These are phyloP conservation scores for Hypoxylon cercidicola DNA, from an alignment of 495 filamentous ascomycete genomes.

Conservation along the genomic window DNA sequence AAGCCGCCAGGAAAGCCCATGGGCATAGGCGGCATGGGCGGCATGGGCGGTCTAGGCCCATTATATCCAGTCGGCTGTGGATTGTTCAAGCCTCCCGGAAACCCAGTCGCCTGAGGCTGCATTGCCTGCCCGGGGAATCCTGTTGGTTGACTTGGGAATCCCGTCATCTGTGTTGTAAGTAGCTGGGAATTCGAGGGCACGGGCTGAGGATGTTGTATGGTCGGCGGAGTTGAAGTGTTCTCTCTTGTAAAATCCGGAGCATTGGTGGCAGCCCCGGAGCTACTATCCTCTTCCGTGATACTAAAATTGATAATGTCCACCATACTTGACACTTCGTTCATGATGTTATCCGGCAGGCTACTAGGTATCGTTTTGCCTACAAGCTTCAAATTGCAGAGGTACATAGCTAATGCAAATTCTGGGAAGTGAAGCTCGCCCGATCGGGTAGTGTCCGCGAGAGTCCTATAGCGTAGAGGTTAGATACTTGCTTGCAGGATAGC, in stretches of 20 bases:
- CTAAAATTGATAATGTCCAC: slow-evolving; percentile 99
- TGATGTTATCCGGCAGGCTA: slow-evolving; percentile 81
- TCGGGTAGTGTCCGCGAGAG: slow-evolving; percentile 95
- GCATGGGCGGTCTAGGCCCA: slow-evolving; percentile 89
- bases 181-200: slow-evolving; percentile 81
- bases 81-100: slow-evolving; percentile 56
- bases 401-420: slow-evolving; percentile 98
- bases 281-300: slow-evolving; percentile 77
- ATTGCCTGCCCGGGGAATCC: slow-evolving; percentile 59
- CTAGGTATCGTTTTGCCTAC: slow-evolving; percentile 84
- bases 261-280: slow-evolving; percentile 67
- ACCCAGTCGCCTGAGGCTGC: slow-evolving; percentile 69
- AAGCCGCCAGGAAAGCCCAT: slow-evolving; percentile 77
- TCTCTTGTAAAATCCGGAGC: slow-evolving; percentile 80
- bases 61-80: slow-evolving; percentile 69
- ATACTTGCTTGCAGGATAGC: slow-evolving; percentile 1
- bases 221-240: slow-evolving; percentile 72
- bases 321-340: slow-evolving; percentile 99
- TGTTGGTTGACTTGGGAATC: slow-evolving; percentile 69
- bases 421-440: slow-evolving; percentile 97
- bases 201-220: slow-evolving; percentile 88
- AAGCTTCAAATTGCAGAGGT: slow-evolving; percentile 93
- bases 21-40: slow-evolving; percentile 96
- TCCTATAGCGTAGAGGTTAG: slow-evolving; percentile 62
- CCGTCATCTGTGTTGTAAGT: slow-evolving; percentile 78